Evolutionary conservation across 1,284 basidiomycete species (phyloP), one percentile per base, ranked within the genome.

Genomic region (Heterobasidion irregulare): DNA sequence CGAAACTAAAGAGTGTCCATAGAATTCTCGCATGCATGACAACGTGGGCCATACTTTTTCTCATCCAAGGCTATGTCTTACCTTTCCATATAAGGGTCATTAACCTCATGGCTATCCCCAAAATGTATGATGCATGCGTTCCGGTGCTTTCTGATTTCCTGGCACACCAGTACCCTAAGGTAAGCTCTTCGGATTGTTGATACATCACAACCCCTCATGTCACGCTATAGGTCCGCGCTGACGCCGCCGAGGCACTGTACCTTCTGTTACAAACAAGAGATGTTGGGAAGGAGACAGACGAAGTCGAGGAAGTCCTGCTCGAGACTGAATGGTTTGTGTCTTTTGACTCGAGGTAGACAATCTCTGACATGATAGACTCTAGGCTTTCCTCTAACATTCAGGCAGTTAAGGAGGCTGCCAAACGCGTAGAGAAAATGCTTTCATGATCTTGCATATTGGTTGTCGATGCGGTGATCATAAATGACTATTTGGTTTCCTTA

Each of bases 241-340:
- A 86, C 56, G 82, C 89, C 0, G 89, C 91, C 2, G 94, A 96
- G 66, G 80, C 86, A 58, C 66, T 95, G 0, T 96, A 92, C 65
- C 71, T 91, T 33, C 75, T 79, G 9, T 69, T 92, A 18, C 88
- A 91, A 63, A 80, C 80, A 57, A 76, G 77, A 50, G 87, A 89
- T 57, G 65, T 89, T 7, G 79, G 77, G 0, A 68, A 73, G 55
- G 84, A 88, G 10, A 81, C 80, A 3, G 83, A 84, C 13, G 84
- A 83, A 54, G 76, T 84, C 1, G 92, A 94, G 65, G 80, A 86
- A n/a, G 65, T 89, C 6, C 69, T 96, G 38, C 69, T 94, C 12
- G 87, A 92, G 65, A 93, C 91, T 10, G 82, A 84, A 65, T 97
- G 94, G 93, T 92, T 58, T 57, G 78, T 67, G 43, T 34, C 52